Conservation (phyloP, 805 yeast species). For the Candida boleticola region DNA sequence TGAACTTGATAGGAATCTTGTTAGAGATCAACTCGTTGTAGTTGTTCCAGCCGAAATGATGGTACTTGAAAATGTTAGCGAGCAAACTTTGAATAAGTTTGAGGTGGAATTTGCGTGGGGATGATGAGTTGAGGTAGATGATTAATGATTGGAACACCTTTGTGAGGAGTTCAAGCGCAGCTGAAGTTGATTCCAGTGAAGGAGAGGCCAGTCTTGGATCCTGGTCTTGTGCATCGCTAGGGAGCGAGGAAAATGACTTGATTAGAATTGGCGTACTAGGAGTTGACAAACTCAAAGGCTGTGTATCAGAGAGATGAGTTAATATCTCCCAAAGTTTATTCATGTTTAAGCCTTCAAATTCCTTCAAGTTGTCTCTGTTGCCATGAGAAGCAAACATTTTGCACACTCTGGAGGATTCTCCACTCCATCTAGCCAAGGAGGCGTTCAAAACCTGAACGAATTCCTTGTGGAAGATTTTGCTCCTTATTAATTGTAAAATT, state of each 20-base stretch:
- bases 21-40: conserved; percentile 28
- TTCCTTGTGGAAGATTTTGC: conserved; percentile 28
- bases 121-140: conserved; percentile 29
- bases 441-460: conserved; percentile 21
- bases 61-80: conserved; percentile 32
- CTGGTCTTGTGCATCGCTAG: background rate
- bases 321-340: conserved; percentile 32
- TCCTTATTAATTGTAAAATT: conserved; percentile 33
- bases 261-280: conserved; percentile 38
- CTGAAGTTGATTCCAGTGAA: conserved; percentile 15
- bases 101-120: conserved; percentile 25
- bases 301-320: conserved; percentile 38
- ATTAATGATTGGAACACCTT: conserved; percentile 34
- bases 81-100: conserved; percentile 33
- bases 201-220: background rate
- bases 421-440: conserved; percentile 27
- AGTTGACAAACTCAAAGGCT: conserved; percentile 44
- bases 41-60: conserved; percentile 43
- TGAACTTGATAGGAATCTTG: conserved; percentile 38
- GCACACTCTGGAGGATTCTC: conserved; percentile 15
- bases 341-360: conserved; percentile 33
- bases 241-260: conserved; percentile 1
- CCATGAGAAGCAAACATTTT: conserved; percentile 14
- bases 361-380: conserved; percentile 20
- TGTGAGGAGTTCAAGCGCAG: conserved; percentile 28